Percentiles rank a stretch among this genome's conserved stretches.
phyloP scores from a whole-genome alignment of 2,329 filamentous ascomycete species.

The Fusarium sp. region DNA sequence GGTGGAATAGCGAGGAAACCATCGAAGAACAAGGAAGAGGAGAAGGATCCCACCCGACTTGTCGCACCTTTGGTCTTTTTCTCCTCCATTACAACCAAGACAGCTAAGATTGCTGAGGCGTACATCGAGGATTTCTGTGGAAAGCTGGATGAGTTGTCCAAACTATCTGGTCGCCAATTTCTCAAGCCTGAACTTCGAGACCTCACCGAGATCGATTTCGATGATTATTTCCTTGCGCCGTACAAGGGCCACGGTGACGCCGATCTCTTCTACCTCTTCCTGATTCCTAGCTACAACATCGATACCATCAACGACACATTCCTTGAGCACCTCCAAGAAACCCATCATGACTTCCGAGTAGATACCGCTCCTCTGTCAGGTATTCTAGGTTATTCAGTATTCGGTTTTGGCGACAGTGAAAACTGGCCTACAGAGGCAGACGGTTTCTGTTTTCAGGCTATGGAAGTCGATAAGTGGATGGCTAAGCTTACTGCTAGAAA shows the following conservation, averaged over 20 bases:
- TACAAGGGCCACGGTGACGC: constrained; percentile 68
- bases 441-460: constrained; percentile 93
- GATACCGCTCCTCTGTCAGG: constrained; percentile 84
- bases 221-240: constrained; percentile 87
- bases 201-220: constrained; percentile 86
- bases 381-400: constrained; percentile 88
- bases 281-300: constrained; percentile 94
- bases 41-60: constrained; percentile 51
- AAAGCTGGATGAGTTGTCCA: constrained; percentile 61
- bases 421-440: constrained; percentile 92
- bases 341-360: constrained; percentile 95
- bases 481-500: constrained; percentile 90
- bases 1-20: constrained; percentile 51
- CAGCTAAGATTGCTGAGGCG: constrained; percentile 75
- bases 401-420: constrained; percentile 91
- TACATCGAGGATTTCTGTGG: constrained; percentile 66
- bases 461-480: constrained; percentile 94
- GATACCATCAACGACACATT: constrained; percentile 91
- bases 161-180: constrained; percentile 52
- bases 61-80: constrained; percentile 86
- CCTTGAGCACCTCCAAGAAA: constrained; percentile 87
- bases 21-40: constrained; percentile 37
- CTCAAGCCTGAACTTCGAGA: constrained; percentile 75
- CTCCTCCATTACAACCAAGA: constrained; percentile 86
- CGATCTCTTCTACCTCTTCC: constrained; percentile 82